Evolutionary conservation across 2,329 filamentous ascomycete genomes (phyloP).

Genomic region (Sporothrix curviconia): DNA sequence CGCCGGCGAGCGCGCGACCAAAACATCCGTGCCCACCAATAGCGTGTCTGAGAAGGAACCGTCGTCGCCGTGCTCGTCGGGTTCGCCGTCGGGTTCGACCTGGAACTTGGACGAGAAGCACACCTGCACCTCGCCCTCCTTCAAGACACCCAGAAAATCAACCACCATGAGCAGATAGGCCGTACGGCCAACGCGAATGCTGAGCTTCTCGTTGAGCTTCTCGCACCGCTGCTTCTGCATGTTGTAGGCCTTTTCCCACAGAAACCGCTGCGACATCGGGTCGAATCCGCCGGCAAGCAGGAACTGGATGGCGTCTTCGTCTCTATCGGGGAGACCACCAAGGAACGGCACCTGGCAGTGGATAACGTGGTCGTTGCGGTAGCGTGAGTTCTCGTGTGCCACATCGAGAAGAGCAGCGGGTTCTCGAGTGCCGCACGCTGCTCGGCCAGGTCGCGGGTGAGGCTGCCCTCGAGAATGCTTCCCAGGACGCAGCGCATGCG

Average conservation of each 20-base stretch:
- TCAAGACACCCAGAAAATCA: constrained; percentile 55
- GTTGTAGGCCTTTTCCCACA: constrained; percentile 41
- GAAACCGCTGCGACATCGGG: constrained; percentile 38
- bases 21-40: constrained; percentile 51
- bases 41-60: constrained; percentile 41
- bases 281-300: constrained; percentile 57
- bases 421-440: constrained; percentile 46
- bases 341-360: constrained; percentile 36
- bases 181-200: constrained; percentile 54
- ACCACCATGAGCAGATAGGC: constrained; percentile 60
- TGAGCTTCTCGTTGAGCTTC: constrained; percentile 47
- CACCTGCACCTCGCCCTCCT: constrained; percentile 61
- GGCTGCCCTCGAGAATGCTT: constrained; percentile 40
- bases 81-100: constrained; percentile 38
- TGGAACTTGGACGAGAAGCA: constrained; percentile 62
- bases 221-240: constrained; percentile 49
- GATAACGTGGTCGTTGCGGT: constrained; percentile 32
- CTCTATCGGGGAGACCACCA: constrained; percentile 43
- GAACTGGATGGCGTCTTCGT: constrained; percentile 46
- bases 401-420: constrained; percentile 45
- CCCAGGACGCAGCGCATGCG: constrained; percentile 44
- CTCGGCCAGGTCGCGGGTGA: constrained; percentile 46
- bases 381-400: constrained; percentile 38
- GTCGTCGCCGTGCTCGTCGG: constrained; percentile 38
- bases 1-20: constrained; percentile 64